A percentile compares a stretch with the other conserved stretches of the same genome.
Conservation (phyloP, 768 basidiomycete genomes). For the Tricholomella constricta region DNA sequence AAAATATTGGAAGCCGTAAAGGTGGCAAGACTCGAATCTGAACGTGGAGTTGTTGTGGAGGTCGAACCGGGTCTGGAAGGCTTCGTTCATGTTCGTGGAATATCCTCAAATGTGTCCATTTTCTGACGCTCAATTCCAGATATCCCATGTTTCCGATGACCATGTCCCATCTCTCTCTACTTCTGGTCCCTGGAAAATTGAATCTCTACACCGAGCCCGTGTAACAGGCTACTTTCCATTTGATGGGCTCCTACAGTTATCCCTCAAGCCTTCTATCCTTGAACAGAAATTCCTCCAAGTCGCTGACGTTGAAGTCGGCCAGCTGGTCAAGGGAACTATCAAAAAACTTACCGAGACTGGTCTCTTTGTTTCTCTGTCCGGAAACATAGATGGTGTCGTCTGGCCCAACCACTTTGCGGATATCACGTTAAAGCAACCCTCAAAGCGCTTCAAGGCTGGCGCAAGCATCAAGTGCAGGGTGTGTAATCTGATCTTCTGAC, state of each 20-base stretch:
- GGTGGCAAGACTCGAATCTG: slow-evolving; percentile 72
- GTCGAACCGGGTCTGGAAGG: slow-evolving; percentile 67
- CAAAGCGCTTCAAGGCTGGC: slow-evolving; percentile 86
- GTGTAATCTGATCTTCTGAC: slow-evolving; percentile 25
- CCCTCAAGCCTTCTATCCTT: slow-evolving; percentile 78
- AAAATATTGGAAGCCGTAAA: slow-evolving; percentile 70
- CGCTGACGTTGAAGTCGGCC: slow-evolving; percentile 80
- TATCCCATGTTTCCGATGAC: slow-evolving; percentile 92
- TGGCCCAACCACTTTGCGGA: slow-evolving; percentile 97
- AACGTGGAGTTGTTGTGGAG: slow-evolving; percentile 79
- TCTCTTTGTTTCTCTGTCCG: slow-evolving; percentile 84
- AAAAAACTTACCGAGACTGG: slow-evolving; percentile 81
- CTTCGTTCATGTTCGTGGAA: slow-evolving; percentile 78
- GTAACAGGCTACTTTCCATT: slow-evolving; percentile 84
- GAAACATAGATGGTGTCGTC: slow-evolving; percentile 87
- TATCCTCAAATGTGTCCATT: slow-evolving; percentile 3
- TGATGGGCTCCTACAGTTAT: slow-evolving; percentile 89
- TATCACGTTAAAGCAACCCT: slow-evolving; percentile 90
- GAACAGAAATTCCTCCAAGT: slow-evolving; percentile 87
- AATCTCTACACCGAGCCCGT: slow-evolving; percentile 80
- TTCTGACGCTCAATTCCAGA: slow-evolving; percentile 47
- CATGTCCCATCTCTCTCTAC: slow-evolving; percentile 78
- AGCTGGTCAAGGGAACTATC: slow-evolving; percentile 83
- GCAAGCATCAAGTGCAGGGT: slow-evolving; percentile 84
- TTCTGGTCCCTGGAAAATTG: slow-evolving; percentile 81